phyloP scores from a whole-genome alignment of 257 asterid genomes.

The Capsicum chinense region DNA sequence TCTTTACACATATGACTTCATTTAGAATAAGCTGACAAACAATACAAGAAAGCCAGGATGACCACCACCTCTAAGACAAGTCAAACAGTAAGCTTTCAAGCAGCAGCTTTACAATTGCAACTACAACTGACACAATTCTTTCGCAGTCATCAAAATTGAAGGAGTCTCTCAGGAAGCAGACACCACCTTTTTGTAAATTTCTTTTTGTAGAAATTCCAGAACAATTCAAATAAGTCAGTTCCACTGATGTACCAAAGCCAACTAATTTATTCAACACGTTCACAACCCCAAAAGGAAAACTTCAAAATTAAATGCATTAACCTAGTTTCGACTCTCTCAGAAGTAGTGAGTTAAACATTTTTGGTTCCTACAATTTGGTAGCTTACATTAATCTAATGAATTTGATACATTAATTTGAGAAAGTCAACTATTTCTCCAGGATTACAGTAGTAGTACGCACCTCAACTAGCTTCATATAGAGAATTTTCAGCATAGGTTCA shows the following conservation, averaged over 20 bases:
- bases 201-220: background rate
- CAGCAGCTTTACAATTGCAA: background rate
- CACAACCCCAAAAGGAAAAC: background rate
- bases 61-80: background rate
- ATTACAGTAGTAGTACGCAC: conserved; percentile 46
- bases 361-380: background rate
- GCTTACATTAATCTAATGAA: background rate
- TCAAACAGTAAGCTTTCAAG: background rate
- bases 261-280: conserved; percentile 5
- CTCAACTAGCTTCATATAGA: conserved; percentile 89
- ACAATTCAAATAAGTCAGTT: background rate
- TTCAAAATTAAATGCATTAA: conserved; percentile 19
- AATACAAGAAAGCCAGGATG: conserved; percentile 11
- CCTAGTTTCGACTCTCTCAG: conserved; percentile 3
- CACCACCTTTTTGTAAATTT: background rate
- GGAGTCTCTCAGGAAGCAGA: conserved; percentile 15
- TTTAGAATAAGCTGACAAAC: background rate
- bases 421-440: conserved; percentile 30
- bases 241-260: background rate
- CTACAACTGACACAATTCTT: conserved; percentile 23
- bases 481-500: conserved; percentile 78
- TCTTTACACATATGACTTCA: background rate
- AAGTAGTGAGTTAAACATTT: background rate
- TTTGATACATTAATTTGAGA: conserved; percentile 17
- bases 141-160: background rate